Evolutionary conservation across 1,139 yeast genomes (phyloP), one percentile per base, ranked within the genome.

Genomic region (Casaregolazyma suthepensis): DNA sequence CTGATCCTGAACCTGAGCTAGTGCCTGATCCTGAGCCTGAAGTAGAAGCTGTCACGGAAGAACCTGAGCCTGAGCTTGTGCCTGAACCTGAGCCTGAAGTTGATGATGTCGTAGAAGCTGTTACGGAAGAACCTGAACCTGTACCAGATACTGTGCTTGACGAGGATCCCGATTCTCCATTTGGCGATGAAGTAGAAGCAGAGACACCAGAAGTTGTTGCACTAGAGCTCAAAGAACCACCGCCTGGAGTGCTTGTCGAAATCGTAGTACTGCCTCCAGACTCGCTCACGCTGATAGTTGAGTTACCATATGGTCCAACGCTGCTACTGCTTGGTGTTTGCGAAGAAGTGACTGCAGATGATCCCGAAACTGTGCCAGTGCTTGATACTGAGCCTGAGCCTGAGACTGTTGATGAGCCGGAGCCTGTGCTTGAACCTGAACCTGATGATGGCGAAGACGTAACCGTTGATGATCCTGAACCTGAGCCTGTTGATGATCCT

Each of bases 391-490:
- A 26, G 6, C 31, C 31, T 26, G 31, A 26, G 6, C 12, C 12
- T 5, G 31, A 7, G 10, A 2, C 31, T 5, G 12, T 9, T 26
- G 31, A 26, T 12, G 13, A 55, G 18, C 50, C 46, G 2, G 43
- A 37, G 31, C 31, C 10, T 5, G 31, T 7, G 2, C 6, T 12
- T 26, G 31, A 26, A 2, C 12, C 12, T 12, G 31, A 26, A 7
- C 31, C 31, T 5, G 31, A 26, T 26, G 31, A 26, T 18, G 13
- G 10, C 6, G 43, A 31, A 5, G 59, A 53, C 18, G 59, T 59
- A n/a, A 46, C 45, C 38, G 55, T 55, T 44, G 48, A 46, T 12
- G 47, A 61, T 65, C 26, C 71, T 63, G 59, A 46, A n/a, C n/a
- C n/a, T n/a, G n/a, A n/a, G n/a, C n/a, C n/a, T 6, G 48, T 20